These are phyloP conservation scores for Tirmania nivea DNA, from an alignment of 495 filamentous ascomycete genomes.

Conservation along the genomic window DNA sequence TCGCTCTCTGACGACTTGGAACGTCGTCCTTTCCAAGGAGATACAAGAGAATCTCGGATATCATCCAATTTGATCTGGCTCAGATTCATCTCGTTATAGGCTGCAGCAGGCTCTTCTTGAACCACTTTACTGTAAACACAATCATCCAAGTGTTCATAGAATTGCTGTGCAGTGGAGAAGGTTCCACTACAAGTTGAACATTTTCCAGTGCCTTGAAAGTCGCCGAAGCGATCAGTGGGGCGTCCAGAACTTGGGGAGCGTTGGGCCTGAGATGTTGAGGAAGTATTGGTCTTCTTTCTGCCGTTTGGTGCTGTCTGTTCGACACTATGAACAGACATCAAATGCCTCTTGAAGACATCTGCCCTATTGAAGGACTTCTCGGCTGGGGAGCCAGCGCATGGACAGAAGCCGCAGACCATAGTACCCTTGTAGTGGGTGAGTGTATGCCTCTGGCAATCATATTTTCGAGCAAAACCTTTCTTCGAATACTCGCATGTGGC, in stretches of 20 bases:
- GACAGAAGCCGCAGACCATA: constrained; percentile 97
- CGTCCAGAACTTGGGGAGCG: background rate
- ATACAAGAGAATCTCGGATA: constrained; percentile 8
- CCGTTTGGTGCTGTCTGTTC: constrained; percentile 93
- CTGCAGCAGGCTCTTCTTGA: constrained; percentile 87
- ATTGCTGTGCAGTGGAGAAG: constrained; percentile 88
- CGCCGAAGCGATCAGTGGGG: constrained; percentile 9
- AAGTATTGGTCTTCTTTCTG: constrained; percentile 34
- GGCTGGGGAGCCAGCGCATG: constrained; percentile 69
- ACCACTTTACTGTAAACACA: constrained; percentile 95
- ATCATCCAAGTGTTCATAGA: constrained; percentile 98
- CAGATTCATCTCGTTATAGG: constrained; percentile 75
- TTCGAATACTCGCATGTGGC: constrained; percentile 80
- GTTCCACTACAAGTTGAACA: constrained; percentile 86
- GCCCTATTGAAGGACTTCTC: constrained; percentile 98
- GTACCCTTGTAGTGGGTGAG: constrained; percentile 98
- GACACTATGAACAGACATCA: constrained; percentile 82
- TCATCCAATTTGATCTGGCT: constrained; percentile 21
- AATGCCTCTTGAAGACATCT: constrained; percentile 94
- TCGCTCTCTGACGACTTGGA: constrained; percentile 38
- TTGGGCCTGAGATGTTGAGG: background rate
- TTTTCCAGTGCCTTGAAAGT: constrained; percentile 46
- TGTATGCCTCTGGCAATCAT: constrained; percentile 97
- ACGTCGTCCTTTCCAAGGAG: constrained; percentile 3
- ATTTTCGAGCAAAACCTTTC: constrained; percentile 93